phyloP scores from a whole-genome alignment of 257 asterid genomes.

The Fraxinus quadrangulata region DNA sequence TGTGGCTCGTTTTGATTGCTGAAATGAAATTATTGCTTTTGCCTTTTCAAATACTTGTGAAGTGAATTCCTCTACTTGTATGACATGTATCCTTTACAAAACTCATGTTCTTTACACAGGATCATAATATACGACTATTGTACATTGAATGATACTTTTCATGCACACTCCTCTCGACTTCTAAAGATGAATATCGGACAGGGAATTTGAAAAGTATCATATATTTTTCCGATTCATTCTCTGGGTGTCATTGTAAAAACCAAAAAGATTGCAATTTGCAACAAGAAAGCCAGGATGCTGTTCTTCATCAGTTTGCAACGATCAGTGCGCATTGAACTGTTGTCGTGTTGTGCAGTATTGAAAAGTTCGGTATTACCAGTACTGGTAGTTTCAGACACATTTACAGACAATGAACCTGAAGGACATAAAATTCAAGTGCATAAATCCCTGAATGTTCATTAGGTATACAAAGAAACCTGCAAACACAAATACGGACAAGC shows the following conservation, averaged over 20 bases:
- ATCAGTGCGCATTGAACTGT: conserved; percentile 29
- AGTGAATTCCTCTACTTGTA: background rate
- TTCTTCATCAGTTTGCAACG: conserved; percentile 29
- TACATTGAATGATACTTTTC: background rate
- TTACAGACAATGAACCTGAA: conserved; percentile 69
- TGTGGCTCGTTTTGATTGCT: background rate
- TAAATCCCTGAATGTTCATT: too few relatives aligned
- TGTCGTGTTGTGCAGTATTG: conserved; percentile 56
- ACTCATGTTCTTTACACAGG: background rate
- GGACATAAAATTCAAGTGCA: conserved; percentile 9
- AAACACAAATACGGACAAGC: too few relatives aligned
- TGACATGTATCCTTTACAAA: background rate
- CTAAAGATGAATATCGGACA: background rate
- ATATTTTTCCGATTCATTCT: background rate
- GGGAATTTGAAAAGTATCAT: background rate
- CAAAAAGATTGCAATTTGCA: conserved; percentile 45
- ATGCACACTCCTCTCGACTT: background rate
- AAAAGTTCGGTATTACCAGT: conserved; percentile 70
- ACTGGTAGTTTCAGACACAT: conserved; percentile 62
- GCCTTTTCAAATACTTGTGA: background rate
- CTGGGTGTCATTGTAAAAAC: conserved; percentile 22
- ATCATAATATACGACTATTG: background rate
- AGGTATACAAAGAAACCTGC: too few relatives aligned
- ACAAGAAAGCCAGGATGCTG: conserved; percentile 34
- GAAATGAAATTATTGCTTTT: background rate